Conservation (phyloP, 805 yeast species). For the Hanseniaspora meyeri region DNA sequence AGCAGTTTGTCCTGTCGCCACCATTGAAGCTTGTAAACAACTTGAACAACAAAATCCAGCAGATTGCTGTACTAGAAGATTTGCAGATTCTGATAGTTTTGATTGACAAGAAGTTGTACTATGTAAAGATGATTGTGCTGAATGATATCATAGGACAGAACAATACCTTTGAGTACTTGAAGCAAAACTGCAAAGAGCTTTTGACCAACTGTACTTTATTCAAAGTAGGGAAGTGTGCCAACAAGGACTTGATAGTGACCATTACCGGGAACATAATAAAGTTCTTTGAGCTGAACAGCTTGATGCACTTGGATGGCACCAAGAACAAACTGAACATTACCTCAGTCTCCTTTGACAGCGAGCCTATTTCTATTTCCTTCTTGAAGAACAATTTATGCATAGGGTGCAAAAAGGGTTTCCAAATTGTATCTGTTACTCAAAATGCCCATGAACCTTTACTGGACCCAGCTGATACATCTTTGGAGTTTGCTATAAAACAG, state of each 20-base stretch:
- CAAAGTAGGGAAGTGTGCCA: slow-evolving; percentile 85
- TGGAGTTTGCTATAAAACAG: slow-evolving; percentile 69
- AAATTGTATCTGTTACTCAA: slow-evolving; percentile 75
- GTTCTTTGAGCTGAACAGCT: slow-evolving; percentile 82
- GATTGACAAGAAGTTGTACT: slow-evolving; percentile 68
- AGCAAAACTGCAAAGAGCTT: slow-evolving; percentile 60
- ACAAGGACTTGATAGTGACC: slow-evolving; percentile 77
- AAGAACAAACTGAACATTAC: slow-evolving; percentile 42
- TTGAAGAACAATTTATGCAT: slow-evolving; percentile 79
- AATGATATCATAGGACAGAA: slow-evolving; percentile 24
- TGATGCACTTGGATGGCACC: slow-evolving; percentile 27
- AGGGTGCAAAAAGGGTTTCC: slow-evolving; percentile 94
- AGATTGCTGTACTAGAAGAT: slow-evolving; percentile 83
- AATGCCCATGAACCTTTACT: slow-evolving; percentile 77
- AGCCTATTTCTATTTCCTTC: slow-evolving; percentile 84
- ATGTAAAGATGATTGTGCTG: slow-evolving; percentile 63
- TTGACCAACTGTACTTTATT: slow-evolving; percentile 82
- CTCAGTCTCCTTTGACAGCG: slow-evolving; percentile 74
- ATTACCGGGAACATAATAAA: slow-evolving; percentile 73
- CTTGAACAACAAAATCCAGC: slow-evolving; percentile 50
- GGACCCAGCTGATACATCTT: slow-evolving; percentile 96
- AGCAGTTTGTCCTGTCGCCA: slow-evolving; percentile 45
- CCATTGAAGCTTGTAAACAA: slow-evolving; percentile 56
- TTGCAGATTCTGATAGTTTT: slow-evolving; percentile 71
- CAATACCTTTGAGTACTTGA: slow-evolving; percentile 32